These are phyloP conservation scores for Starmerella vitae DNA, from an alignment of 805 yeast species.

Conservation along the genomic window DNA sequence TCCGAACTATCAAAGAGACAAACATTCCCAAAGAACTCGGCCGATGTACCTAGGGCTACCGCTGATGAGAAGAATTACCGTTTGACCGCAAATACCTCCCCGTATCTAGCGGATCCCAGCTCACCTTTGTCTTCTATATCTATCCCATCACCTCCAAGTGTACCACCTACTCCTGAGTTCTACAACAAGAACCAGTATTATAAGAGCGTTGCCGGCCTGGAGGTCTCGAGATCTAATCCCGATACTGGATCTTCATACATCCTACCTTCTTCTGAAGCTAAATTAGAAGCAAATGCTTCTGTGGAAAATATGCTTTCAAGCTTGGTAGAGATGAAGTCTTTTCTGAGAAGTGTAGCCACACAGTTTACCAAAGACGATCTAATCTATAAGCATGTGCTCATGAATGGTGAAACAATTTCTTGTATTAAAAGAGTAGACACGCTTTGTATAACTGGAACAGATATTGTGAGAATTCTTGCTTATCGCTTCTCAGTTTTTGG, in stretches of 20 bases:
- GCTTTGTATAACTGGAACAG: slow-evolving; percentile 88
- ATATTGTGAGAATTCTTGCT: slow-evolving; percentile 83
- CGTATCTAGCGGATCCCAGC: not conserved
- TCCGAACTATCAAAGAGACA: no score
- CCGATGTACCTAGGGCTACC: no score
- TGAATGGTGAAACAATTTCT: slow-evolving; percentile 79
- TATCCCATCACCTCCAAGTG: slow-evolving; percentile 2
- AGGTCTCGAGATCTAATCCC: not conserved
- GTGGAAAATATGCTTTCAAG: not conserved
- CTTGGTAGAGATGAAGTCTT: slow-evolving; percentile 43
- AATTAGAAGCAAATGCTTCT: not conserved
- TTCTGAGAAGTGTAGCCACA: slow-evolving; percentile 86
- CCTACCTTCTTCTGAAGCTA: no score
- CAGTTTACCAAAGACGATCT: slow-evolving; percentile 85
- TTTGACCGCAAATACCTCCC: no score
- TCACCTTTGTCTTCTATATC: not conserved
- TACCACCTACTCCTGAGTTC: slow-evolving; percentile 1
- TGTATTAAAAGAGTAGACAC: slow-evolving; percentile 85
- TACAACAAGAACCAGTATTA: not conserved
- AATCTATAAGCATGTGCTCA: slow-evolving; percentile 69
- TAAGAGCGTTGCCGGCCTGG: not conserved
- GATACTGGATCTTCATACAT: not conserved
- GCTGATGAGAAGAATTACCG: no score
- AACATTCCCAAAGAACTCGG: no score
- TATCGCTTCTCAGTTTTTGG: slow-evolving; percentile 85